Conservation (phyloP, 2,329 filamentous ascomycete genomes). For the Botrytis squamosa region DNA sequence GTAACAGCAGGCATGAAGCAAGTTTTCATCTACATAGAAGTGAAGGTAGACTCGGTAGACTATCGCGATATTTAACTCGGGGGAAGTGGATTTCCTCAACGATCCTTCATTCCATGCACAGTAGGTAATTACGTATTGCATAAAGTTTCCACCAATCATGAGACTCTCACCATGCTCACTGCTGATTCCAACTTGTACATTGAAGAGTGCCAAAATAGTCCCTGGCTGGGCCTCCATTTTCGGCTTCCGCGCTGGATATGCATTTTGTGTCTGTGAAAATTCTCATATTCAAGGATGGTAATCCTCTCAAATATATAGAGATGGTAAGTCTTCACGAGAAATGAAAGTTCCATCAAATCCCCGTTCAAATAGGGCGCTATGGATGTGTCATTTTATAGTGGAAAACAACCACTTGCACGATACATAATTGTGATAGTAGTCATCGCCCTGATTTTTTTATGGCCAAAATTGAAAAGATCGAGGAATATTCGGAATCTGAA, state of each 20-base stretch:
- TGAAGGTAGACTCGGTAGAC: not conserved
- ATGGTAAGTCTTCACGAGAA: not conserved
- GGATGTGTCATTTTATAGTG: not conserved
- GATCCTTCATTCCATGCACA: not conserved
- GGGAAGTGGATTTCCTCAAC: not conserved
- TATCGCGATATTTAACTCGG: not conserved
- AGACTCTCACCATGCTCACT: too few relatives aligned
- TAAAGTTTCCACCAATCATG: not conserved
- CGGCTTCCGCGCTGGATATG: not conserved
- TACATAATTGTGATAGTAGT: not conserved
- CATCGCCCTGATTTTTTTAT: not conserved
- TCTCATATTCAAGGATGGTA: not conserved
- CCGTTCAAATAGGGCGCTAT: not conserved
- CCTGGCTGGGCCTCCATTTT: not conserved
- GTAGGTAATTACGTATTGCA: not conserved
- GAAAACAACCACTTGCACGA: not conserved
- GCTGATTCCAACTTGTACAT: not conserved
- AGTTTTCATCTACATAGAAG: not conserved
- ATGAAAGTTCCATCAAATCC: not conserved
- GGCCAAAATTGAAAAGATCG: constrained; percentile 11
- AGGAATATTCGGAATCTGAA: not conserved
- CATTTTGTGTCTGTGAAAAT: not conserved
- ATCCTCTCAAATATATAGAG: not conserved
- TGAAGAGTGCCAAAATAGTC: not conserved
- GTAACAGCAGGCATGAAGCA: not conserved